A percentile compares a stretch with the other conserved stretches of the same genome.
phyloP scores from a whole-genome alignment of 345 rosid species.

The Alliaria petiolata region DNA sequence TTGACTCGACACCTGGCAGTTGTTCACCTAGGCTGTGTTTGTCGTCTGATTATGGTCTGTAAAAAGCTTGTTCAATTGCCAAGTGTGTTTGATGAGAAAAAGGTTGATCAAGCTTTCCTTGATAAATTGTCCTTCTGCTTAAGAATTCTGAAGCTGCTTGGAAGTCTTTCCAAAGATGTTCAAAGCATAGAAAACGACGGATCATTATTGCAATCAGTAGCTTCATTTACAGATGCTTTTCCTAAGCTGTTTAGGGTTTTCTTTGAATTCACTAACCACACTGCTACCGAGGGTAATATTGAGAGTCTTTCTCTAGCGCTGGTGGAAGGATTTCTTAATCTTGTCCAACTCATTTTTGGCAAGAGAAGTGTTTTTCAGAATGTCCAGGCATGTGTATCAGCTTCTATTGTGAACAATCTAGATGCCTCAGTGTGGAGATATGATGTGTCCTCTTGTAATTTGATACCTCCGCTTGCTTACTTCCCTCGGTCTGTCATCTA shows the following conservation, averaged over 20 bases:
- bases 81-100: slow-evolving; percentile 54
- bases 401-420: slow-evolving; percentile 65
- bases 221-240: slow-evolving; percentile 55
- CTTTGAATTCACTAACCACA: slow-evolving; percentile 60
- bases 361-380: slow-evolving; percentile 54
- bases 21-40: slow-evolving; percentile 57
- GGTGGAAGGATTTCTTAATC: slow-evolving; percentile 81
- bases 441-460: slow-evolving; percentile 44
- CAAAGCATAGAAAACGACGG: slow-evolving; percentile 60
- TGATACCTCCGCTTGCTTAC: slow-evolving; percentile 66
- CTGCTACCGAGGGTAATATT: slow-evolving; percentile 61
- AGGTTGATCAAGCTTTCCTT: slow-evolving; percentile 42
- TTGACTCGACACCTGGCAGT: slow-evolving; percentile 81
- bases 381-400: slow-evolving; percentile 64
- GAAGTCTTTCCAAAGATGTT: slow-evolving; percentile 51
- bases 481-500: slow-evolving; percentile 70
- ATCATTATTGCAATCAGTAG: slow-evolving; percentile 62
- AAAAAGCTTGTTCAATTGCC: slow-evolving; percentile 57
- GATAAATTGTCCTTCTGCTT: slow-evolving; percentile 58
- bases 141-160: slow-evolving; percentile 79
- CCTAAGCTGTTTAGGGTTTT: slow-evolving; percentile 53
- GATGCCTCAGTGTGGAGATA: slow-evolving; percentile 75
- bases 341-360: slow-evolving; percentile 67
- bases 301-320: slow-evolving; percentile 64
- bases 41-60: slow-evolving; percentile 59